phyloP scores from a whole-genome alignment of 352 stramenopile genomes.

The Phytopythium helicoides region DNA sequence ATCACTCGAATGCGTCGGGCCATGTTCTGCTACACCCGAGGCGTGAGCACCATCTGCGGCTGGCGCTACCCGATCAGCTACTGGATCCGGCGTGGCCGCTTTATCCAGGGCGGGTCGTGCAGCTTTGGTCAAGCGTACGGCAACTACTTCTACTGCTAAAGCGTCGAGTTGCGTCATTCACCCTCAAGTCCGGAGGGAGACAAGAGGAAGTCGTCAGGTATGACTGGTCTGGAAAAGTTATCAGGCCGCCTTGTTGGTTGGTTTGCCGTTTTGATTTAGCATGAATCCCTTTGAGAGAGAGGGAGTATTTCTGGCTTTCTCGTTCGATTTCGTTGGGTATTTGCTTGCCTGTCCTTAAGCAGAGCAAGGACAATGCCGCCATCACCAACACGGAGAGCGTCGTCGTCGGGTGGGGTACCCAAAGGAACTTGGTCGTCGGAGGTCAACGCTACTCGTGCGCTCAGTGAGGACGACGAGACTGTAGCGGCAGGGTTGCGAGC shows the following conservation, averaged over 20 bases:
- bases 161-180: no score
- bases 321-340: no score
- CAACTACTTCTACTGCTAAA: constrained; percentile 26
- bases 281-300: no score
- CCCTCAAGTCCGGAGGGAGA: no score
- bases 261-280: no score
- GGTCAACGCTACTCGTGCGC: constrained; percentile 35
- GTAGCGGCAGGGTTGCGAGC: constrained; percentile 19
- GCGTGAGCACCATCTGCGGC: constrained; percentile 26
- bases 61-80: constrained; percentile 40
- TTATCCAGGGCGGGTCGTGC: constrained; percentile 25
- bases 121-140: constrained; percentile 22
- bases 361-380: no score
- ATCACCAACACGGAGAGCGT: neutral
- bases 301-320: no score
- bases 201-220: no score
- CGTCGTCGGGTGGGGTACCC: neutral
- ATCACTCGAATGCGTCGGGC: constrained; percentile 6
- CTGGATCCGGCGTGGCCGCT: constrained; percentile 33
- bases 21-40: constrained; percentile 10
- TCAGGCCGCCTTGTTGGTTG: no score
- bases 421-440: constrained; percentile 47
- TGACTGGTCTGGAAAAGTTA: no score
- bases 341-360: no score
- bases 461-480: constrained; percentile 9